Conservation (phyloP, 306 rosid species). For the Nissolia schottii region DNA sequence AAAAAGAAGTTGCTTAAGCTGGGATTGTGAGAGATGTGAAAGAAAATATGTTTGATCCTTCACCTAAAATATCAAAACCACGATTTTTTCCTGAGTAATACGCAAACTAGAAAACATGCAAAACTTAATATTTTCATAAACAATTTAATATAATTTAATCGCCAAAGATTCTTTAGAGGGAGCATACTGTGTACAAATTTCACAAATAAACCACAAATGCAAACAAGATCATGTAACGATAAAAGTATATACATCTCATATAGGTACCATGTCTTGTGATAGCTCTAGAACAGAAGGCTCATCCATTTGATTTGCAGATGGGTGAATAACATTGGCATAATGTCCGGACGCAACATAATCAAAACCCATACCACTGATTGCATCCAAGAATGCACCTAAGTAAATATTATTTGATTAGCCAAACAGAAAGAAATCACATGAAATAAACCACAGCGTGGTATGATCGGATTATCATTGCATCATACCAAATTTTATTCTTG, state of each 20-base stretch:
- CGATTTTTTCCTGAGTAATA: not conserved
- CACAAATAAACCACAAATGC: slow-evolving; percentile 11
- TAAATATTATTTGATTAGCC: not conserved
- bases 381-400: slow-evolving; percentile 94
- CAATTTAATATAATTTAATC: slow-evolving; percentile 12
- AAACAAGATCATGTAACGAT: slow-evolving; percentile 4
- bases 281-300: slow-evolving; percentile 55
- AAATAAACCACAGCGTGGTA: not conserved
- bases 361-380: slow-evolving; percentile 67
- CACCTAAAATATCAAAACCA: slow-evolving; percentile 50
- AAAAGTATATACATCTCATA: not conserved
- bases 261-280: slow-evolving; percentile 77
- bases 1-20: slow-evolving; percentile 72
- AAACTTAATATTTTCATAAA: not conserved
- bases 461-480: slow-evolving; percentile 26
- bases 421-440: not conserved
- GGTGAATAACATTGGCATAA: slow-evolving; percentile 83
- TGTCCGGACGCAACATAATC: slow-evolving; percentile 94
- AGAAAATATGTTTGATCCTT: slow-evolving; percentile 97
- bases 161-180: slow-evolving; percentile 4
- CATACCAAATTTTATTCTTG: slow-evolving; percentile 93
- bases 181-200: not conserved
- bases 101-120: not conserved
- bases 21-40: slow-evolving; percentile 83
- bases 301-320: slow-evolving; percentile 37